phyloP scores from a whole-genome alignment of 148 eudicot genomes.

The Suaeda aralocaspica region DNA sequence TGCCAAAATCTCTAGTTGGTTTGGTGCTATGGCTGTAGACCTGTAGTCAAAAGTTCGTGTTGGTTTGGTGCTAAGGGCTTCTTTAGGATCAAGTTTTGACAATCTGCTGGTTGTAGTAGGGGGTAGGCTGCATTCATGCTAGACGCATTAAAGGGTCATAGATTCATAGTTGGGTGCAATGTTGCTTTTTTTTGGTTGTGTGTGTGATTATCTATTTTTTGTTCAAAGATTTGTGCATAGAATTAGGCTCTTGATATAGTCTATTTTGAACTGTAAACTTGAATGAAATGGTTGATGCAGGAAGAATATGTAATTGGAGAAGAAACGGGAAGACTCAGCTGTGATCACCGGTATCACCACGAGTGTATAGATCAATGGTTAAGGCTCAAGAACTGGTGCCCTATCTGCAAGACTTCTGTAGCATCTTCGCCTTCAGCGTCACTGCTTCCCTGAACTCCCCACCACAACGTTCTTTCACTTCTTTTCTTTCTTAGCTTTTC shows the following conservation, averaged over 20 bases:
- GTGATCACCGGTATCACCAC: constrained; percentile 65
- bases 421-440: constrained; percentile 31
- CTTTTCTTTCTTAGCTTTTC: neutral
- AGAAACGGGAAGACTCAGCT: constrained; percentile 61
- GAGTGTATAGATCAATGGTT: constrained; percentile 72
- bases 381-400: constrained; percentile 93
- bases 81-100: no score
- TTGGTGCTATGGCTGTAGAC: no score
- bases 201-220: neutral
- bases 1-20: neutral
- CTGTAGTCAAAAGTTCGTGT: no score
- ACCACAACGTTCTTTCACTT: neutral
- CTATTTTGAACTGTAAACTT: neutral
- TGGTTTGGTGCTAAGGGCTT: no score
- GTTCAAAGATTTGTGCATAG: neutral
- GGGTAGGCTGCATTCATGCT: neutral
- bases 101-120: neutral
- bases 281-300: constrained; percentile 36
- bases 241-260: neutral
- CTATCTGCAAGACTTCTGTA: constrained; percentile 79
- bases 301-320: constrained; percentile 72
- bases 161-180: no score
- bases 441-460: neutral
- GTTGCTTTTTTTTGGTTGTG: no score
- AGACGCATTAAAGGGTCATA: no score